Evolutionary conservation across 140 eudicot species (phyloP), one percentile per base, ranked within the genome.

Genomic region (Stevia rebaudiana): DNA sequence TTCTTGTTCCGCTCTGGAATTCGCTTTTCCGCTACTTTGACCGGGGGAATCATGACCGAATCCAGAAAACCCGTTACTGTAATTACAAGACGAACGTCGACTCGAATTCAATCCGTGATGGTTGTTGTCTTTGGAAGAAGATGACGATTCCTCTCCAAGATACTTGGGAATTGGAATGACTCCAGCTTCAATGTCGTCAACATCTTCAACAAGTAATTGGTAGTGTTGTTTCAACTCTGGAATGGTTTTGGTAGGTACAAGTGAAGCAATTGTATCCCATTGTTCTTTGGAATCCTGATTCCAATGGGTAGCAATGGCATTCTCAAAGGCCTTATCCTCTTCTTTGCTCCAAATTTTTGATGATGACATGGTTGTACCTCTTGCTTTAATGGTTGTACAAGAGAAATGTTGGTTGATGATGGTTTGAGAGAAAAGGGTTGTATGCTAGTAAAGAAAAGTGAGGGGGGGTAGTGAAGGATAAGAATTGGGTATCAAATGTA

Each of bases 241-340:
- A 58, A 92, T 59, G 63, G 84, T 76, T 69, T 92, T 92, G n/a
- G 75, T 75, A 0, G 95, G 95, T 40, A 92, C 87, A 75, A 83
- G 70, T 2, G 85, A 75, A 36, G 81, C 83, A 73, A 92, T 79
- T 70, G 74, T 81, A 37, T 74, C 78, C 98, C 96, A 92, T 56
- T 77, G 78, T 22, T 71, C 77, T 52, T 77, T 73, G 65, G 83
- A 71, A 50, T 83, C 95, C 30, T 77, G 81, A 61, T 21, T 58
- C 88, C 81, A 83, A 35, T 87, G 92, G 75, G 68, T 63, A 18
- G 95, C 96, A 76, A 92, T 85, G 75, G 82, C 96, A 72, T 85
- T 79, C 68, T 92, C 98, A 62, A 92, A 92, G 17, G 94, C 94
- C 69, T 82, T 88, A 66, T 88, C 98, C 55, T 92, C 98, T 78